These are phyloP conservation scores for Lactarius indigo DNA, from an alignment of 768 basidiomycete genomes.

Conservation along the genomic window DNA sequence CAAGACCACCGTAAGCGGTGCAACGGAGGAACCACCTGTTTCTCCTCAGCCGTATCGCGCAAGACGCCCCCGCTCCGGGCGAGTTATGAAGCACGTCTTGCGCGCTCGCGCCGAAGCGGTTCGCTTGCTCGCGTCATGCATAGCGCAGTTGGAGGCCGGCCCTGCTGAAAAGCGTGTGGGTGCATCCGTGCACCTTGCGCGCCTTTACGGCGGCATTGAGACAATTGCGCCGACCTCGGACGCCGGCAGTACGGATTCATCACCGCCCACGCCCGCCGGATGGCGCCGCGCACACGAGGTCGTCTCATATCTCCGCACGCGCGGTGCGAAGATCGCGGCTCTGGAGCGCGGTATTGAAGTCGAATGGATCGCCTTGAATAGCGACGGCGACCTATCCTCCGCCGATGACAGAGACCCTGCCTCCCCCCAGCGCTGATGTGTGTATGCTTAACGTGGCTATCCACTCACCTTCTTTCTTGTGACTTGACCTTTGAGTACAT, in stretches of 20 bases:
- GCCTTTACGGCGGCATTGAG: slow-evolving; percentile 42
- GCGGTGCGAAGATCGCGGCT: slow-evolving; percentile 67
- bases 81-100: slow-evolving; percentile 85
- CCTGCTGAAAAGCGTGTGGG: slow-evolving; percentile 46
- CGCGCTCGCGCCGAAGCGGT: slow-evolving; percentile 82
- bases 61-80: slow-evolving; percentile 66
- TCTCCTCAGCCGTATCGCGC: slow-evolving; percentile 27
- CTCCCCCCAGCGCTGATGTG: neutral
- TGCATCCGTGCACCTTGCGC: slow-evolving; percentile 48
- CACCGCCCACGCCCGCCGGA: slow-evolving; percentile 35
- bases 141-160: slow-evolving; percentile 54
- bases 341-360: slow-evolving; percentile 46
- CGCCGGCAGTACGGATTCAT: slow-evolving; percentile 29
- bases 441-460: neutral
- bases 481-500: slow-evolving; percentile 7
- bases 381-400: slow-evolving; percentile 48
- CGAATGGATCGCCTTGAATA: slow-evolving; percentile 72
- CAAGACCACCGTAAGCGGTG: slow-evolving; percentile 30
- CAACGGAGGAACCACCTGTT: slow-evolving; percentile 22
- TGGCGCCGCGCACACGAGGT: slow-evolving; percentile 72
- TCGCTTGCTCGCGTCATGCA: slow-evolving; percentile 67
- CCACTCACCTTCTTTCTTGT: slow-evolving; percentile 26
- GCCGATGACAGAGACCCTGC: slow-evolving; percentile 18
- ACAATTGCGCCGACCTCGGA: slow-evolving; percentile 26
- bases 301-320: slow-evolving; percentile 58